Conservation (phyloP, 2,329 filamentous ascomycete species). For the Claviceps sorghi region DNA sequence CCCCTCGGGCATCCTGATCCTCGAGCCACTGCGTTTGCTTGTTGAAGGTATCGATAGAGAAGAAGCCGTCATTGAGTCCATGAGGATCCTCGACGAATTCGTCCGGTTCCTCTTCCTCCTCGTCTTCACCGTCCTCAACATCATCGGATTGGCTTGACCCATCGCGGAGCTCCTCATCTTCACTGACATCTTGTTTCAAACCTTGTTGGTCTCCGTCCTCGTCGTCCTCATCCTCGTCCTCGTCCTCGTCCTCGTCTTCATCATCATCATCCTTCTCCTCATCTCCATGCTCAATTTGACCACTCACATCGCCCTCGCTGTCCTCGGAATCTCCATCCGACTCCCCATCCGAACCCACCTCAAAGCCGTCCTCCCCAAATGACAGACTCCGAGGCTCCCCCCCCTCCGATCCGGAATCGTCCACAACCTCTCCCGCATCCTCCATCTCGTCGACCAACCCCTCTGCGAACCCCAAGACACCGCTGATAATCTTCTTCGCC, state of each 20-base stretch:
- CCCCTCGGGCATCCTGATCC: constrained; percentile 64
- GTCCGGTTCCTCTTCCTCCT: constrained; percentile 22
- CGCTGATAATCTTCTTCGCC: constrained; percentile 62
- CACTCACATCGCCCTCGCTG: constrained; percentile 7
- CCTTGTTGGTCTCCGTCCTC: constrained; percentile 18
- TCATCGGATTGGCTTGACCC: constrained; percentile 22
- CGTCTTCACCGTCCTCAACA: constrained; percentile 17
- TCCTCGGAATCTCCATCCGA: constrained; percentile 10
- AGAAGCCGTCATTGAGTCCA: constrained; percentile 93
- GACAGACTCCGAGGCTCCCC: constrained; percentile 13
- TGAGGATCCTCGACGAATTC: constrained; percentile 48
- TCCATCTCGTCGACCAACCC: constrained; percentile 34
- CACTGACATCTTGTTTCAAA: constrained; percentile 10
- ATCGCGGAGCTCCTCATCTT: constrained; percentile 18
- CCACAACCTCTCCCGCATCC: constrained; percentile 30
- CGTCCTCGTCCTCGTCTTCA: constrained; percentile 23
- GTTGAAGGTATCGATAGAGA: constrained; percentile 96
- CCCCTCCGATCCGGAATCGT: constrained; percentile 16
- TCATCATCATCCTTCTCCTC: constrained; percentile 16
- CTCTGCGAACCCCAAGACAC: constrained; percentile 34
- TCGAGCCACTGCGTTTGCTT: constrained; percentile 82
- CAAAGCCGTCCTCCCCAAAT: constrained; percentile 17
- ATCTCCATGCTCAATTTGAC: background rate
- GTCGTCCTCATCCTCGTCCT: constrained; percentile 24
- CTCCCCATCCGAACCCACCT: constrained; percentile 17